These are phyloP conservation scores for Lyophyllum decastes DNA, from an alignment of 768 basidiomycete species.

Conservation along the genomic window DNA sequence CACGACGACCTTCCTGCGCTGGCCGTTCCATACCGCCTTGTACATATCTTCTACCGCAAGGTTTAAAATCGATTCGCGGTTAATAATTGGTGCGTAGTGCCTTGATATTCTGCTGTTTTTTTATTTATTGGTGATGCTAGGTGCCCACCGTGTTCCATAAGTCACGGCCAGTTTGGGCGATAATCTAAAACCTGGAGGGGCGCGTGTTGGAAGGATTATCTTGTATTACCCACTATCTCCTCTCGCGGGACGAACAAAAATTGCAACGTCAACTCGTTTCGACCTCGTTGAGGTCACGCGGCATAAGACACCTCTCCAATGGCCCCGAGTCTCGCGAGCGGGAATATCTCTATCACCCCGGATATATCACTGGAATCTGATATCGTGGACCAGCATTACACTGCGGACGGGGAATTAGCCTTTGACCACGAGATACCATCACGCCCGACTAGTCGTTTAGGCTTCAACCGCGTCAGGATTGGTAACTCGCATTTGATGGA, in stretches of 20 bases:
- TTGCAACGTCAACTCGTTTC: neutral
- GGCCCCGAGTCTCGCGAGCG: neutral
- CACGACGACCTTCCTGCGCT: neutral
- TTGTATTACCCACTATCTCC: neutral
- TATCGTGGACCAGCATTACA: slow-evolving; percentile 21
- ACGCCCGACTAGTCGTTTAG: slow-evolving; percentile 51
- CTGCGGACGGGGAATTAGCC: slow-evolving; percentile 4
- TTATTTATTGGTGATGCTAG: neutral
- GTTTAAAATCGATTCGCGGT: neutral
- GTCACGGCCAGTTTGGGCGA: neutral
- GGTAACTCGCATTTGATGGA: slow-evolving; percentile 6
- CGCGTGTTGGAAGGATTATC: neutral
- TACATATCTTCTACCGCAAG: neutral
- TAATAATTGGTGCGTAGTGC: slow-evolving; percentile 4
- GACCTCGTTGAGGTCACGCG: slow-evolving; percentile 11
- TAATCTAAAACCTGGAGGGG: neutral
- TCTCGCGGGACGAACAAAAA: neutral
- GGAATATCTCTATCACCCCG: neutral
- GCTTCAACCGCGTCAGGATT: slow-evolving; percentile 34
- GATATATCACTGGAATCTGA: slow-evolving; percentile 21
- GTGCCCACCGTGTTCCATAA: neutral
- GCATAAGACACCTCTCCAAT: slow-evolving; percentile 2
- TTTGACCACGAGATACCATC: slow-evolving; percentile 32
- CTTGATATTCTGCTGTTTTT: neutral
- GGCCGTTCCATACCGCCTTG: neutral